A percentile compares a stretch with the other conserved stretches of the same genome.
phyloP scores from a whole-genome alignment of 1,139 yeast genomes.

The Taphrina sp. region DNA sequence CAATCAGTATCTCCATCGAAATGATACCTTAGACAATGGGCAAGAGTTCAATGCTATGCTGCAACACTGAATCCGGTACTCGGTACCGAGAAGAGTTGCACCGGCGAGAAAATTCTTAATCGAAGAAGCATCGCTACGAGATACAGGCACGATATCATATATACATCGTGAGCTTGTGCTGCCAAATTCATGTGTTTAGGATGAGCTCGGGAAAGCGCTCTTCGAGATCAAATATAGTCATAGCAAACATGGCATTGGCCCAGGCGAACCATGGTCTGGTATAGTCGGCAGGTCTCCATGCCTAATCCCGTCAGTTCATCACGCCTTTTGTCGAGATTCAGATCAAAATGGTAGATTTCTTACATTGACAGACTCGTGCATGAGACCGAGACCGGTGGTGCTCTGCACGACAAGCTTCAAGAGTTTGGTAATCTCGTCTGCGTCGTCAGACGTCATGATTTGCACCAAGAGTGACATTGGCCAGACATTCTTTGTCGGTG shows the following conservation, averaged over 20 bases:
- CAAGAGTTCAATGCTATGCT: too few relatives aligned
- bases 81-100: too few relatives aligned
- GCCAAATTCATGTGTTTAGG: not conserved
- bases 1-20: too few relatives aligned
- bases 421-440: conserved; percentile 58
- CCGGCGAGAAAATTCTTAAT: too few relatives aligned
- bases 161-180: too few relatives aligned
- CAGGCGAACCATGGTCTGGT: conserved; percentile 78
- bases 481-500: conserved; percentile 81
- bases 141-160: too few relatives aligned
- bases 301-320: too few relatives aligned
- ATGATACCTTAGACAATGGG: too few relatives aligned
- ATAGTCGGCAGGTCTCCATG: conserved; percentile 5
- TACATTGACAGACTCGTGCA: conserved; percentile 81
- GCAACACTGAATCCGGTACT: too few relatives aligned
- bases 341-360: too few relatives aligned
- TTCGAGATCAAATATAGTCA: conserved; percentile 73
- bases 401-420: conserved; percentile 56
- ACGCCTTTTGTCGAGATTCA: too few relatives aligned
- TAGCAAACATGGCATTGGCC: conserved; percentile 91
- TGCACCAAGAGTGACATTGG: conserved; percentile 78
- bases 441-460: conserved; percentile 72
- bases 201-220: conserved; percentile 70
- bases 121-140: too few relatives aligned
- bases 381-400: conserved; percentile 72